Evolutionary conservation across 2,329 filamentous ascomycete genomes (phyloP).

Genomic region (Xylariaceae sp.): DNA sequence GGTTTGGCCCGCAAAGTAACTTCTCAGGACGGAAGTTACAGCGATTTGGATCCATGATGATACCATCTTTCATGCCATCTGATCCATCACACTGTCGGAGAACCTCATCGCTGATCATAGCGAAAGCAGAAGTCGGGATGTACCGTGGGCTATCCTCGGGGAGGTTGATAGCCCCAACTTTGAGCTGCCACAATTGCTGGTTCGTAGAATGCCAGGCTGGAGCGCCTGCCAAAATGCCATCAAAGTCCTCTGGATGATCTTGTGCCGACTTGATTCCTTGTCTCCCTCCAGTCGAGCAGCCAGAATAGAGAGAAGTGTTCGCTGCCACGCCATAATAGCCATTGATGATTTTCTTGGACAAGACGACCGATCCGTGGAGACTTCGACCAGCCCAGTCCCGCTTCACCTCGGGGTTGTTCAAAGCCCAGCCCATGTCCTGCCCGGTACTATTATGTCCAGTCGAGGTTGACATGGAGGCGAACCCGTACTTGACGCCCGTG

Average conservation of each 20-base stretch:
- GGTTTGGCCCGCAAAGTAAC: slow-evolving; percentile 26
- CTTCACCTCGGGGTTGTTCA: slow-evolving; percentile 23
- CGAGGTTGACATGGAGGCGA: slow-evolving; percentile 31
- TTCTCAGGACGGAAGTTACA: slow-evolving; percentile 3
- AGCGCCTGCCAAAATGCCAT: slow-evolving; percentile 45
- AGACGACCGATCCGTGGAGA: slow-evolving; percentile 38
- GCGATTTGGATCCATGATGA: slow-evolving; percentile 33
- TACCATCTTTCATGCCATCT: slow-evolving; percentile 38
- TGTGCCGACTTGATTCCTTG: slow-evolving; percentile 45
- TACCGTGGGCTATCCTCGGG: slow-evolving; percentile 34
- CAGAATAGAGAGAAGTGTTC: slow-evolving; percentile 40
- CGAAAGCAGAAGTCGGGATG: slow-evolving; percentile 35
- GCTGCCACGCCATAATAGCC: slow-evolving; percentile 39
- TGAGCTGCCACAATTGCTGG: slow-evolving; percentile 34
- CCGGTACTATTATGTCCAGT: slow-evolving; percentile 28
- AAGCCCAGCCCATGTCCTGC: slow-evolving; percentile 28
- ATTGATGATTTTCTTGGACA: slow-evolving; percentile 39
- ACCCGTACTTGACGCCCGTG: slow-evolving; percentile 14
- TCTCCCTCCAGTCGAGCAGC: slow-evolving; percentile 51
- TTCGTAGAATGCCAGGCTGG: slow-evolving; percentile 44
- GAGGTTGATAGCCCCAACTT: slow-evolving; percentile 38
- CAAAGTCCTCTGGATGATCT: slow-evolving; percentile 45
- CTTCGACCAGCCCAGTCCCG: slow-evolving; percentile 29
- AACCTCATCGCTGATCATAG: slow-evolving; percentile 34
- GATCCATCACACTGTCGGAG: slow-evolving; percentile 38